Base-by-base conservation (phyloP, 805 yeast species). In the Hanseniaspora nectarophila region DNA sequence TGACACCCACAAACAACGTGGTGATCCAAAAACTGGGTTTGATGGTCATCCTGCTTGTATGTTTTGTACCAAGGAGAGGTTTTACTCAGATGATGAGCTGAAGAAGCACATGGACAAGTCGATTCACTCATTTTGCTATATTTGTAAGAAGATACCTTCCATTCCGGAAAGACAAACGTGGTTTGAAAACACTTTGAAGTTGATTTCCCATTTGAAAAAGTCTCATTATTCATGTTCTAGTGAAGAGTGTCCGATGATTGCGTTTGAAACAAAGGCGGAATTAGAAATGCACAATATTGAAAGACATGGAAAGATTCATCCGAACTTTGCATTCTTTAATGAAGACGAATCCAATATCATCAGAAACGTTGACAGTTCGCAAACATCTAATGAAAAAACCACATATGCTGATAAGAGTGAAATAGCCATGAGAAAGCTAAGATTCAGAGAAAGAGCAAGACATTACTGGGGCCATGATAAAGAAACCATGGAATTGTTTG, bases 31-130 rank as follows among this genome's bases (percentile, higher is more conserved):
- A 13, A 69, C 70, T 7, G 95, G 95, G 0, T 89, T 89, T 65
- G 71, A 66, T 10, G 97, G 97, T 0, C 97, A 89, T 63, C 97
- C 97, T 0, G 69, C 73, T 56, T 92, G 99, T 71, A 76, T 76
- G 57, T 84, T 85, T 63, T 92, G 98, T 65, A 67, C 73, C 3
- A 78, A 79, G 2, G 74, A 71, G 57, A 68, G 94, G 54, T 89
- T 85, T 63, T 92, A 92, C 63, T 85, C 95, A 0, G 85, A 80
- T 37, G 96, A 90, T 63, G 97, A 89, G 63, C 71, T 88, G 59
- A 79, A 77, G 57, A 66, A 80, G 31, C 99, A 92, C 66, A 75
- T 89, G 68, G 31, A 37, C 21, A 73, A 95, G 58, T 83, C 85
- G 55, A 70, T 70, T 45, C 98, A 92, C 65, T 96, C 89, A 63